A percentile compares a stretch with the other conserved stretches of the same genome.
Conservation (phyloP, 495 filamentous ascomycete genomes). For the Hypoxylon fragiforme region DNA sequence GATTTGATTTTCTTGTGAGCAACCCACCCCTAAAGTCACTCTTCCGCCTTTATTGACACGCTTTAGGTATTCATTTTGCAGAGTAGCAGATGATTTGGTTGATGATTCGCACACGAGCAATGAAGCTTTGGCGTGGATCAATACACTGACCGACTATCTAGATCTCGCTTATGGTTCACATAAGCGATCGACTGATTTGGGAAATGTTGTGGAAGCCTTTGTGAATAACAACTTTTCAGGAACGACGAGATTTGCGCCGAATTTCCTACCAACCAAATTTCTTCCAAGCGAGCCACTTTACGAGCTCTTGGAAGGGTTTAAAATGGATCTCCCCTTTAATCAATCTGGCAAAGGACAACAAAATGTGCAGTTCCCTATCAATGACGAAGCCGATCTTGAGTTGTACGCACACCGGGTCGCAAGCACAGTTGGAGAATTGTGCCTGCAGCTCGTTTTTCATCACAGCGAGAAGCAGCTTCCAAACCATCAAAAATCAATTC, state of each 20-base stretch:
- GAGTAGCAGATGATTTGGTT: slow-evolving; percentile 69
- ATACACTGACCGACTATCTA: slow-evolving; percentile 55
- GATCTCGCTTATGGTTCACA: slow-evolving; percentile 42
- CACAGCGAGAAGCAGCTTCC: slow-evolving; percentile 44
- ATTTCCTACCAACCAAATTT: slow-evolving; percentile 56
- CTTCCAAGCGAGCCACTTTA: slow-evolving; percentile 58
- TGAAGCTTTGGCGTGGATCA: slow-evolving; percentile 55
- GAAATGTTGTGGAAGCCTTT: slow-evolving; percentile 33
- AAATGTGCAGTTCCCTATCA: slow-evolving; percentile 53
- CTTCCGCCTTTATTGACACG: slow-evolving; percentile 16
- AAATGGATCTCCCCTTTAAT: slow-evolving; percentile 60
- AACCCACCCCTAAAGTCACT: neutral
- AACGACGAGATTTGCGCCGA: slow-evolving; percentile 50
- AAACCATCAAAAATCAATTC: slow-evolving; percentile 24
- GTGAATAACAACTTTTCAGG: slow-evolving; percentile 51
- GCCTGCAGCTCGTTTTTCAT: slow-evolving; percentile 62
- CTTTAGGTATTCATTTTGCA: slow-evolving; percentile 67
- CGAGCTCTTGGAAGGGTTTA: slow-evolving; percentile 63
- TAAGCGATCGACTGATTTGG: neutral
- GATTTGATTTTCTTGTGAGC: slow-evolving; percentile 64
- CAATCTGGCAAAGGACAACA: neutral
- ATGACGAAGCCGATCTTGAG: slow-evolving; percentile 56
- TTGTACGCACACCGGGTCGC: slow-evolving; percentile 63
- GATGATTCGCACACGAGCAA: slow-evolving; percentile 54
- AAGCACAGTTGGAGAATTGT: slow-evolving; percentile 67